Base-by-base conservation (phyloP, 2,329 filamentous ascomycete genomes). In the Emericellopsis atlantica region DNA sequence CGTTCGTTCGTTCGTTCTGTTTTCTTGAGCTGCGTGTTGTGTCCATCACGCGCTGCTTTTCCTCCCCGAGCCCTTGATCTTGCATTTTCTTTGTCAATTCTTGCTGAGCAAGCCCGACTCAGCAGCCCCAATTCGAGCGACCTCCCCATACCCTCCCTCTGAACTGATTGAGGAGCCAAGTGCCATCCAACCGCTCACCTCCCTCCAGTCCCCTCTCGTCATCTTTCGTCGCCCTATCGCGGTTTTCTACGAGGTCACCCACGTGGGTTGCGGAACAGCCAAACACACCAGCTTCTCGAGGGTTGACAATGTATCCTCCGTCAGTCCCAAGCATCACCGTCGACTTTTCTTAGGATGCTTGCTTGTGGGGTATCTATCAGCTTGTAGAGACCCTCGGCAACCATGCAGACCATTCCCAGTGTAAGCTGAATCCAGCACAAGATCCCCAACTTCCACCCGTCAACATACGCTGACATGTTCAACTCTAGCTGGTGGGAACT, bases 401-500 rank as follows among this genome's bases (percentile, higher is more conserved):
- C 56, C 54, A 72, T 72, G 69, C 69, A 72, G 66, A 64, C 69
- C 50, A 64, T 72, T 61, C 68, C 69, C 52, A 67, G 61, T 57
- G 64, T 67, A 60, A 61, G 64, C 66, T 38, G 39, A 39, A 37
- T 36, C 46, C 45, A 38, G 35, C 39, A 39, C 24, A 32, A 15
- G 14, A 32, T 22, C 12, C 26, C 22, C 32, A 15, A 11, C 37
- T 32, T 23, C 21, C 24, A 33, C 24, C 24, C 29, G 12, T 24
- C 36, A 16, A 16, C 21, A 38, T 18, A 11, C 11, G 31, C 18
- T 40, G 16, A 40, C 31, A 10, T 32, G 16, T 14, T 24, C 36
- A 14, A 32, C n/a, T 44, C 46, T 40, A 79, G 74, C 72, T 79
- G 51, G 70, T 77, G 60, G 74, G 73, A 58, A 70, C 74, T 50